Conservation (phyloP, 306 rosid genomes). For the Fragaria nilgerrensis region DNA sequence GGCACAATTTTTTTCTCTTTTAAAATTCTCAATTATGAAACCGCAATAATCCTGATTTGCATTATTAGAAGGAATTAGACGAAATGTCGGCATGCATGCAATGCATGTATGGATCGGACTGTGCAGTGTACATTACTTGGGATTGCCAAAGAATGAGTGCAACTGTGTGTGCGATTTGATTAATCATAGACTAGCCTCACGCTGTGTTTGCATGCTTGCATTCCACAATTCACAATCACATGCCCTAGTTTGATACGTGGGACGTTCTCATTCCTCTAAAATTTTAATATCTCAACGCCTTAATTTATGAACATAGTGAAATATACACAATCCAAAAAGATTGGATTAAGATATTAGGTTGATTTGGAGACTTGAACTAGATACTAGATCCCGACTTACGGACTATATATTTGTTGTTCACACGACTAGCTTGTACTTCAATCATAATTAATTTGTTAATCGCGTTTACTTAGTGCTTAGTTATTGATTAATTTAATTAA, state of each 20-base stretch:
- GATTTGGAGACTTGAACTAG: constrained; percentile 5
- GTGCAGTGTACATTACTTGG: constrained; percentile 23
- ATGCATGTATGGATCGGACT: constrained; percentile 9
- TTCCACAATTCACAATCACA: constrained; percentile 23
- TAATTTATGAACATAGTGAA: neutral
- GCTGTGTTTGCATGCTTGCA: constrained; percentile 5
- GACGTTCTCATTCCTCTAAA: constrained; percentile 19
- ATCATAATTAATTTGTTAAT: neutral
- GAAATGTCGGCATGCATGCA: constrained; percentile 23
- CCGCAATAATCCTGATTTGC: too few relatives aligned
- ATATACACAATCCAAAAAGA: neutral
- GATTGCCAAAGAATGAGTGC: constrained; percentile 2
- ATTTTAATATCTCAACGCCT: neutral
- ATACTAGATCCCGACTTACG: constrained; percentile 28
- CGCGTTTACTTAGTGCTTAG: neutral
- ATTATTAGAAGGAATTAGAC: too few relatives aligned
- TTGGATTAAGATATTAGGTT: neutral
- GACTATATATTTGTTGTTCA: constrained; percentile 9
- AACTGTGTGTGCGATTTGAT: neutral
- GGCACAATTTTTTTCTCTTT: too few relatives aligned
- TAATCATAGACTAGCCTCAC: constrained; percentile 35
- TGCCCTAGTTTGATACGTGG: constrained; percentile 41
- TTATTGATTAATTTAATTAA: neutral
- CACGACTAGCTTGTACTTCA: neutral
- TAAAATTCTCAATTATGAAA: too few relatives aligned